These are phyloP conservation scores for Cryptococcus deneoformans DNA, from an alignment of 1,284 basidiomycete genomes.

Conservation along the genomic window DNA sequence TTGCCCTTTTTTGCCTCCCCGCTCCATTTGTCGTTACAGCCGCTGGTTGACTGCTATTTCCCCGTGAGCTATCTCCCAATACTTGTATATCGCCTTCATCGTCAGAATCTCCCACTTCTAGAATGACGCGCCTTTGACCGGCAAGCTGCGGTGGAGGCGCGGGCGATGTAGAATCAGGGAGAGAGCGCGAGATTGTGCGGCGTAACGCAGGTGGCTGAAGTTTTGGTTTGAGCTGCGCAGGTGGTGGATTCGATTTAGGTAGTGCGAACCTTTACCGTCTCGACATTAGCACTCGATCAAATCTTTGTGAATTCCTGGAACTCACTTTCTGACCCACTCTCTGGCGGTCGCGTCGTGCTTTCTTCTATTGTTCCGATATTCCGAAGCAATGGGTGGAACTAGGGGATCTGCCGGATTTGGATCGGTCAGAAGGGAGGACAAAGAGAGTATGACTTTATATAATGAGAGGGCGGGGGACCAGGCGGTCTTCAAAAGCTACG, in stretches of 20 bases:
- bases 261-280: constrained; percentile 5
- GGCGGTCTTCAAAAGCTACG: constrained; percentile 76
- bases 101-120: constrained; percentile 2
- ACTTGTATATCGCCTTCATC: constrained; percentile 5
- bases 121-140: constrained; percentile 8
- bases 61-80: constrained; percentile 4
- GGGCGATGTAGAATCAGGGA: constrained; percentile 6
- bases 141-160: constrained; percentile 20
- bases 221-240: constrained; percentile 3
- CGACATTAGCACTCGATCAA: not conserved
- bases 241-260: constrained; percentile 8
- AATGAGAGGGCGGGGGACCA: constrained; percentile 89
- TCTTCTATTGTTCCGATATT: constrained; percentile 86
- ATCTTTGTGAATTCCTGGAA: constrained; percentile 15
- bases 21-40: constrained; percentile 1
- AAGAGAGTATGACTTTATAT: constrained; percentile 82
- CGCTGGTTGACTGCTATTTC: not conserved
- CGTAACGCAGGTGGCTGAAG: constrained; percentile 5
- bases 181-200: constrained; percentile 2
- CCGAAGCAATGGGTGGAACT: constrained; percentile 59
- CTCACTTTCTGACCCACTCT: constrained; percentile 94
- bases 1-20: not conserved
- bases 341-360: constrained; percentile 89
- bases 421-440: constrained; percentile 81
- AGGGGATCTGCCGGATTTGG: constrained; percentile 68